phyloP scores from a whole-genome alignment of 2,329 filamentous ascomycete species.

The Epichloe festucae region DNA sequence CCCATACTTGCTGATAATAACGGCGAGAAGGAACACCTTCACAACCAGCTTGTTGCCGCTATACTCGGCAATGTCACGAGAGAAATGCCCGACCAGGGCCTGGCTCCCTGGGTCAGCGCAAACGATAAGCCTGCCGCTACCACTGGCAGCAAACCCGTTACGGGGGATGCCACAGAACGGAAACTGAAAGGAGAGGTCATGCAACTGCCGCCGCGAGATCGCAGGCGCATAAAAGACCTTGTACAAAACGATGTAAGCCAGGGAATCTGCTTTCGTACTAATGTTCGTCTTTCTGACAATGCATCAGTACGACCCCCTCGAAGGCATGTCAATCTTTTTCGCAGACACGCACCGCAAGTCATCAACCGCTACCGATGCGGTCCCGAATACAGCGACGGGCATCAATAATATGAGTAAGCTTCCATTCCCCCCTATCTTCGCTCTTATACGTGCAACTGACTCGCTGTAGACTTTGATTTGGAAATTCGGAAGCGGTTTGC shows the following conservation, averaged over 20 bases:
- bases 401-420: constrained; percentile 68
- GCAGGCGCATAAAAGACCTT: constrained; percentile 54
- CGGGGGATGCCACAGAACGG: constrained; percentile 51
- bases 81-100: constrained; percentile 54
- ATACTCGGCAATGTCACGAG: constrained; percentile 58
- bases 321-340: constrained; percentile 39
- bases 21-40: constrained; percentile 48
- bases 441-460: constrained; percentile 9
- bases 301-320: constrained; percentile 39
- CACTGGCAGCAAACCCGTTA: constrained; percentile 46
- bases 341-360: constrained; percentile 34
- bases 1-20: constrained; percentile 43
- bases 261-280: background rate
- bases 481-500: constrained; percentile 55
- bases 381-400: constrained; percentile 53
- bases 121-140: constrained; percentile 51
- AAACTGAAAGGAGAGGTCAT: constrained; percentile 57
- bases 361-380: constrained; percentile 42
- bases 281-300: constrained; percentile 8
- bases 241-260: constrained; percentile 41
- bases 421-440: background rate
- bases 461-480: constrained; percentile 43
- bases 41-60: constrained; percentile 54
- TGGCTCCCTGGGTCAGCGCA: constrained; percentile 59
- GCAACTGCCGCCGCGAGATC: constrained; percentile 53